Conservation (phyloP, 1,284 basidiomycete genomes). For the Malassezia sympodialis region DNA sequence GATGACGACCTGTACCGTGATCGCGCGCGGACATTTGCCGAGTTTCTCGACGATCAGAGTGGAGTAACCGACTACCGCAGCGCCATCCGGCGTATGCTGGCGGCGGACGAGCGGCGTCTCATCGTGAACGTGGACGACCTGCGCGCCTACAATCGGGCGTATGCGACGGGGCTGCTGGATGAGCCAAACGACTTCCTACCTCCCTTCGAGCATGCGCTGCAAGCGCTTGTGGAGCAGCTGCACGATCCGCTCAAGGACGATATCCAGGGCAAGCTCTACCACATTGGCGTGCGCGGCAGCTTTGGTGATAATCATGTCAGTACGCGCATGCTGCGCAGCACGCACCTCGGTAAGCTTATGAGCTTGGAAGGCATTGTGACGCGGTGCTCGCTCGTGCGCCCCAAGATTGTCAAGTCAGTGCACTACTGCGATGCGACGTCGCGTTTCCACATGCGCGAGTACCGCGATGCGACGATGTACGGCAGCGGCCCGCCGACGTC, state of each 20-base stretch:
- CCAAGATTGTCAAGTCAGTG: slow-evolving; percentile 92
- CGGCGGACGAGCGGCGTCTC: slow-evolving; percentile 72
- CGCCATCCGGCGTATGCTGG: slow-evolving; percentile 73
- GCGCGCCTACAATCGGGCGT: slow-evolving; percentile 71
- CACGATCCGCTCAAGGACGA: slow-evolving; percentile 73
- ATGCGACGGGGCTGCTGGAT: slow-evolving; percentile 60
- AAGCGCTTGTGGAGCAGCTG: slow-evolving; percentile 63
- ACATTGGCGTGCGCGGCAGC: slow-evolving; percentile 90
- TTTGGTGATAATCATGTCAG: slow-evolving; percentile 98
- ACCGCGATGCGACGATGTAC: slow-evolving; percentile 85
- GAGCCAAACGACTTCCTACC: slow-evolving; percentile 81
- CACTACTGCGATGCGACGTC: slow-evolving; percentile 84
- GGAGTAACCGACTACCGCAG: slow-evolving; percentile 65
- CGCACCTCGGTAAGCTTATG: slow-evolving; percentile 89
- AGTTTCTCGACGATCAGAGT: slow-evolving; percentile 68
- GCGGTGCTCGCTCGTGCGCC: slow-evolving; percentile 90
- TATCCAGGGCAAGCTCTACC: slow-evolving; percentile 59
- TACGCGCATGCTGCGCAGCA: slow-evolving; percentile 76
- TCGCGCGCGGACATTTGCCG: slow-evolving; percentile 62
- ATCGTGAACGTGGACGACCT: slow-evolving; percentile 94
- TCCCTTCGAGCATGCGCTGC: slow-evolving; percentile 77
- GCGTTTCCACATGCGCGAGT: slow-evolving; percentile 76
- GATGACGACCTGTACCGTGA: slow-evolving; percentile 41
- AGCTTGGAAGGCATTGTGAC: slow-evolving; percentile 97
- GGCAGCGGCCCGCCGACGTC: slow-evolving; percentile 54